phyloP scores from a whole-genome alignment of 1,284 basidiomycete species.

The Puccinia hordei region DNA sequence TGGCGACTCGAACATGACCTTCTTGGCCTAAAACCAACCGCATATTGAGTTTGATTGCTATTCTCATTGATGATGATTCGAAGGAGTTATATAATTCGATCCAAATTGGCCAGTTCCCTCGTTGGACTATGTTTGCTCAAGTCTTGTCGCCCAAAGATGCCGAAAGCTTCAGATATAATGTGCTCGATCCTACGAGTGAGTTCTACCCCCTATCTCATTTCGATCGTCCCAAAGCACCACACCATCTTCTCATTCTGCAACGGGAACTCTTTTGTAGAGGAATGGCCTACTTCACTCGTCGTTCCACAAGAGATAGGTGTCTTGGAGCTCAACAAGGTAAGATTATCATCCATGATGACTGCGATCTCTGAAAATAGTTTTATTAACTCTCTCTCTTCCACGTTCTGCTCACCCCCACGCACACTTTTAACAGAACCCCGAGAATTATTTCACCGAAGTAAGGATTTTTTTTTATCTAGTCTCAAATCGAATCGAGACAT shows the following conservation, averaged over 20 bases:
- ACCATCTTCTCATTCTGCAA: neutral
- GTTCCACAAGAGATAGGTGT: constrained; percentile 40
- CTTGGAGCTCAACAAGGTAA: constrained; percentile 45
- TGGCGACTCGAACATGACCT: neutral
- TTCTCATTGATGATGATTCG: neutral
- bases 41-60: neutral
- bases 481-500: neutral
- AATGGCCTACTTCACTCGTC: constrained; percentile 42
- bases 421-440: constrained; percentile 16
- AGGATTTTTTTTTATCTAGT: neutral
- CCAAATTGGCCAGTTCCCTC: constrained; percentile 30
- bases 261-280: constrained; percentile 12
- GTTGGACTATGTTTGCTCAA: constrained; percentile 46
- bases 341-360: neutral
- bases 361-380: neutral
- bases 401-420: neutral
- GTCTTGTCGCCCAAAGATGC: constrained; percentile 34
- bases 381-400: neutral
- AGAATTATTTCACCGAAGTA: constrained; percentile 43
- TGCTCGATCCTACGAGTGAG: constrained; percentile 40
- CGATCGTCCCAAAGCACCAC: neutral
- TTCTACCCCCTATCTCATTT: neutral
- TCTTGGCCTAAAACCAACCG: neutral
- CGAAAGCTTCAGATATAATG: constrained; percentile 39
- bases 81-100: constrained; percentile 35